Conservation (phyloP, 768 basidiomycete species). For the Russula vinacea region DNA sequence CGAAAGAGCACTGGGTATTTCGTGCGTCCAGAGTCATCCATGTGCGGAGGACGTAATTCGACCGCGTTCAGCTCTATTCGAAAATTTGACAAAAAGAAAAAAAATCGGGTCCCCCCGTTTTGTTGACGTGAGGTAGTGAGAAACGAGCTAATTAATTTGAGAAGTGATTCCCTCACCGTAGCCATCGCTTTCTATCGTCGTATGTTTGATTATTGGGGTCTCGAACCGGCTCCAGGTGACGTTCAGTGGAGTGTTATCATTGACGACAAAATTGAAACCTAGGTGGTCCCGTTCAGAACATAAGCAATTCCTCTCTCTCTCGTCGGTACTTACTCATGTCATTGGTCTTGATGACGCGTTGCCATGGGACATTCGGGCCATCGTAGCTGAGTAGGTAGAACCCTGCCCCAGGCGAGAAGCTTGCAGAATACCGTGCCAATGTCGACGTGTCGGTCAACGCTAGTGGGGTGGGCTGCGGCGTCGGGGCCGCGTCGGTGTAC, state of each 20-base stretch:
- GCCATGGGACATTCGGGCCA: conserved; percentile 86
- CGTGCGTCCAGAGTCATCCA: conserved; percentile 93
- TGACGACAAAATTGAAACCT: conserved; percentile 67
- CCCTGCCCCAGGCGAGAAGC: conserved; percentile 82
- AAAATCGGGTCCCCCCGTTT: neutral
- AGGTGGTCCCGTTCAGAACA: conserved; percentile 6
- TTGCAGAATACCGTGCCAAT: conserved; percentile 58
- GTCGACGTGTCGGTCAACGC: conserved; percentile 46
- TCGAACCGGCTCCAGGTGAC: conserved; percentile 66
- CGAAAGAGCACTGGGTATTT: conserved; percentile 94
- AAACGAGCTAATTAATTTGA: neutral
- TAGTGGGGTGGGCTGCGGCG: conserved; percentile 45
- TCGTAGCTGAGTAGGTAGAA: conserved; percentile 79
- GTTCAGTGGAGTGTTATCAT: conserved; percentile 65
- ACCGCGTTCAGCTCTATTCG: conserved; percentile 78
- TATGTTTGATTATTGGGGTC: conserved; percentile 62
- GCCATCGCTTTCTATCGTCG: conserved; percentile 76
- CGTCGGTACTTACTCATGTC: conserved; percentile 38
- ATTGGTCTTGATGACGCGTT: conserved; percentile 63
- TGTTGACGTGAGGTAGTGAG: neutral
- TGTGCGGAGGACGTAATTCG: conserved; percentile 85
- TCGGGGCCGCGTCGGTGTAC: conserved; percentile 30
- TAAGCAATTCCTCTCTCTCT: neutral
- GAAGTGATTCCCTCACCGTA: conserved; percentile 51
- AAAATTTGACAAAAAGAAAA: conserved; percentile 18